Evolutionary conservation across 1,284 basidiomycete genomes (phyloP), one percentile per base, ranked within the genome.

Genomic region (Apiotrichum sp.): DNA sequence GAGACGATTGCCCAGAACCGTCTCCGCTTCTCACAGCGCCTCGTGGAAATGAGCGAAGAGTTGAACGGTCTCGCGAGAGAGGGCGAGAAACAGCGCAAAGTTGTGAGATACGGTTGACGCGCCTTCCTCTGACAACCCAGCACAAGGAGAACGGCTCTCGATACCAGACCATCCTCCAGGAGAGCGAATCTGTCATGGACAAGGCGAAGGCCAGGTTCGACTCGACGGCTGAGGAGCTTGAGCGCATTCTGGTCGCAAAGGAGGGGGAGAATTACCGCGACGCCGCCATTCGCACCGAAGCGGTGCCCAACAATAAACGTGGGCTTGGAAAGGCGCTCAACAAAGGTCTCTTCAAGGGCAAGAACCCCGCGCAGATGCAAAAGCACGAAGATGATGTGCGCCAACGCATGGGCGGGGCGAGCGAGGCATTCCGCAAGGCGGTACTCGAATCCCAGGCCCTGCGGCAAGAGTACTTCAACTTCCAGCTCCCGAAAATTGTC

Each of bases 381-480:
- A 82, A 87, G 61, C 93, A 97, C 77, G 96, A 98, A 73, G 95
- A 98, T 65, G 95, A 98, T 70, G 84, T 95, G 47, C 81, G 96
- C 52, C 78, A 83, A 33, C 81, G 93, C 62, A 86, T 98, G 79
- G 91, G 89, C 6, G 80, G 79, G 47, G 85, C 89, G 4, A 92
- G 89, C 36, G 95, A 98, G 70, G 83, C 85, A 35, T 98, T 93
- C 72, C 81, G 91, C 56, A 92, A 93, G 75, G 86, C 92, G 10
- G 87, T 97, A n/a, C 83, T 85, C 32, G 90, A 93, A 64, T 89
- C 89, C 9, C 93, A 97, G 75, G 80, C 84, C 3, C 84, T 92
- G 76, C 82, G 93, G 52, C 93, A 97, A 74, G 95, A 98, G 72
- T 98, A 95, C 74, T 98, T 97, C 77, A 95, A 96, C 74, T 88